These are phyloP conservation scores for Brachypodium distachyon DNA, from an alignment of 202 grass and related monocot genomes.

Conservation along the genomic window DNA sequence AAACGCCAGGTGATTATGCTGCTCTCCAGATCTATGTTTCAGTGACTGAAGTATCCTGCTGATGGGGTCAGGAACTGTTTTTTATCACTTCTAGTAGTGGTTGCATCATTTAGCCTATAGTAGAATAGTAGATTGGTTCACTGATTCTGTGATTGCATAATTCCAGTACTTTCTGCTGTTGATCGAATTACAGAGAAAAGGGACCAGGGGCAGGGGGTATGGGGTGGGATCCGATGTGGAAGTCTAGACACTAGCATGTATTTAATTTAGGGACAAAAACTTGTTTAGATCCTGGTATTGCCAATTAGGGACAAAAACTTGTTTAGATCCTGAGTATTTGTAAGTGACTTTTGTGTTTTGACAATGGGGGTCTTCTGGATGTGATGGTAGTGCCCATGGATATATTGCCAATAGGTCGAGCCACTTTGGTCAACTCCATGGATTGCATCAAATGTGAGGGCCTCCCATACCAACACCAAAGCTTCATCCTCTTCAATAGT, in stretches of 20 bases:
- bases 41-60: not conserved
- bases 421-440: too few species aligned
- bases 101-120: not conserved
- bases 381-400: too few species aligned
- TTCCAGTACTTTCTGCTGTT: not conserved
- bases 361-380: too few species aligned
- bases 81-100: not conserved
- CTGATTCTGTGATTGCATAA: not conserved
- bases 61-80: not conserved
- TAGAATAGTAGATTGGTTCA: not conserved
- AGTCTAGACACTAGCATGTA: not conserved
- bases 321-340: too few species aligned
- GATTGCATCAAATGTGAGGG: too few species aligned
- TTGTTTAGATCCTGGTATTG: not conserved
- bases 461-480: too few species aligned
- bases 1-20: slow-evolving; percentile 39
- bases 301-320: too few species aligned
- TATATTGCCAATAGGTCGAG: too few species aligned
- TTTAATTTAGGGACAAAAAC: not conserved
- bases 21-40: slow-evolving; percentile 24
- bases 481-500: too few species aligned
- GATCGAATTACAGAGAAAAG: not conserved
- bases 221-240: not conserved
- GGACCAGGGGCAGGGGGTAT: not conserved
- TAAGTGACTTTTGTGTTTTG: too few species aligned